These are phyloP conservation scores for Colletotrichum godetiae DNA, from an alignment of 2,329 filamentous ascomycete genomes.

Conservation along the genomic window DNA sequence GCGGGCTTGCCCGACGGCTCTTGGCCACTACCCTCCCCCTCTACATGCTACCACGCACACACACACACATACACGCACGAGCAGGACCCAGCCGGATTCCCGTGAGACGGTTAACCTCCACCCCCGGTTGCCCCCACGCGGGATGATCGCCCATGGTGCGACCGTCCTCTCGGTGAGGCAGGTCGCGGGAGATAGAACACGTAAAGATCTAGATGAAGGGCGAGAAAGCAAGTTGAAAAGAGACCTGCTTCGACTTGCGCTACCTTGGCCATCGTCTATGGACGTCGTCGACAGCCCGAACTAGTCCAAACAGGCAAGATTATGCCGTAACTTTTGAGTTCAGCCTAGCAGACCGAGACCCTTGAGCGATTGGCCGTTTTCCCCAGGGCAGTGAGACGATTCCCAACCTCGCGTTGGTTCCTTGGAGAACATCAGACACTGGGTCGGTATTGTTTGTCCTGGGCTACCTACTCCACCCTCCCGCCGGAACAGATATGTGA, in stretches of 20 bases:
- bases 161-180: slow-evolving; percentile 23
- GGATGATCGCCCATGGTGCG: slow-evolving; percentile 17
- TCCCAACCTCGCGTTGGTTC: neutral
- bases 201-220: neutral
- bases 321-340: slow-evolving; percentile 22
- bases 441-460: neutral
- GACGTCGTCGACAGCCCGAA: neutral
- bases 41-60: neutral
- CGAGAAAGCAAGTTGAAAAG: neutral
- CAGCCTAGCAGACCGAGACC: slow-evolving; percentile 4
- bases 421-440: neutral
- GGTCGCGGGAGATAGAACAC: neutral
- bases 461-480: neutral
- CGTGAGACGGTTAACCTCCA: neutral
- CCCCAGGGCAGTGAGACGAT: neutral
- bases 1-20: neutral
- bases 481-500: slow-evolving; percentile 2
- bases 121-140: slow-evolving; percentile 18
- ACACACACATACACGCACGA: neutral
- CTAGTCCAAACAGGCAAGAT: neutral
- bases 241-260: neutral
- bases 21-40: neutral
- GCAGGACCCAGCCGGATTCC: neutral
- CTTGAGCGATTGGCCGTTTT: neutral
- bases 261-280: neutral